These are phyloP conservation scores for Theobroma cacao DNA, from an alignment of 345 rosid genomes.

Conservation along the genomic window DNA sequence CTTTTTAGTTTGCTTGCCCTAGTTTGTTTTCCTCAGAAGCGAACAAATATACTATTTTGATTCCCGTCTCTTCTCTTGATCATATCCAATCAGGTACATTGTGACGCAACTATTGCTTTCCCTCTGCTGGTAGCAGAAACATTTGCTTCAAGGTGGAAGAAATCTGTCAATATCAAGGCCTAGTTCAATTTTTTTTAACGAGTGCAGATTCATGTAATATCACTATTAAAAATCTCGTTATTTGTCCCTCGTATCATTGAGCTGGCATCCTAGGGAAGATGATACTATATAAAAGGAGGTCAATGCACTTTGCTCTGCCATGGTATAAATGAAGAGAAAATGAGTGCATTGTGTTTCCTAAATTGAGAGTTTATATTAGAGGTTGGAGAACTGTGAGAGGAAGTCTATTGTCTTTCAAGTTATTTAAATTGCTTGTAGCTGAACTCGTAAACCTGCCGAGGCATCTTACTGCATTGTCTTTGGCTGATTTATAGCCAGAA, in stretches of 20 bases:
- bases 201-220: neutral
- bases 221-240: neutral
- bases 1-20: too few species aligned
- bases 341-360: neutral
- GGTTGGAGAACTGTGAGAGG: neutral
- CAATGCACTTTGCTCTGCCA: neutral
- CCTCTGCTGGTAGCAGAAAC: conserved; percentile 92
- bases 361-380: neutral
- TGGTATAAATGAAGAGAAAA: neutral
- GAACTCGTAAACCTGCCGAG: neutral
- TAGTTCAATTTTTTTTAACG: neutral
- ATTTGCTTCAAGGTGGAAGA: conserved; percentile 60
- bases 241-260: too few species aligned
- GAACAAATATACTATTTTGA: neutral
- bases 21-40: neutral
- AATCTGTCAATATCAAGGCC: conserved; percentile 5
- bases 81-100: conserved; percentile 57
- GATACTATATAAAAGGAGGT: neutral
- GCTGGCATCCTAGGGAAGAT: neutral
- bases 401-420: neutral
- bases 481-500: neutral
- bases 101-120: conserved; percentile 97
- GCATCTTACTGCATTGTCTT: neutral
- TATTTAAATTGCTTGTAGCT: neutral
- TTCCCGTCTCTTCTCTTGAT: neutral